Evolutionary conservation across 192 early-diverging fungal genomes (phyloP).

Genomic region (Backusella australiensis): DNA sequence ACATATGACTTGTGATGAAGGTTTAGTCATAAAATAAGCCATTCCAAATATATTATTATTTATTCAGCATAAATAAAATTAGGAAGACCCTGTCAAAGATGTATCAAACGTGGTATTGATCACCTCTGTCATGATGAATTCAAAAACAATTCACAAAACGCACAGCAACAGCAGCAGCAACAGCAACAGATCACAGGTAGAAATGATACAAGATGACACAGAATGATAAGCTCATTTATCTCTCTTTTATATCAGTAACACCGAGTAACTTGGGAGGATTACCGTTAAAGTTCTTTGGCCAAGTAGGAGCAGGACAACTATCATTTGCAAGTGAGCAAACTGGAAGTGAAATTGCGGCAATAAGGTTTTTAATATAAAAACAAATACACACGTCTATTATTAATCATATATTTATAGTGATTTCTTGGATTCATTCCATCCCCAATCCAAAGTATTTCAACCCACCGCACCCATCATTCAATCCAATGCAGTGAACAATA

Average conservation of each 20-base stretch:
- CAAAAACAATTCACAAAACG: slow-evolving; percentile 36
- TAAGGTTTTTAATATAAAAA: slow-evolving; percentile 30
- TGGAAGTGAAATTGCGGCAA: slow-evolving; percentile 77
- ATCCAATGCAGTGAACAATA: slow-evolving; percentile 11
- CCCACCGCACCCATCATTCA: slow-evolving; percentile 19
- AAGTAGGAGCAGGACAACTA: slow-evolving; percentile 47
- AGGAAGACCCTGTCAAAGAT: slow-evolving; percentile 85
- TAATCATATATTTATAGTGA: slow-evolving; percentile 22
- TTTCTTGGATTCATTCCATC: slow-evolving; percentile 53
- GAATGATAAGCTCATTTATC: not conserved
- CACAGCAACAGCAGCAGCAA: not conserved
- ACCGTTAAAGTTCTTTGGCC: slow-evolving; percentile 36
- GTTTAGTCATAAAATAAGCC: slow-evolving; percentile 23
- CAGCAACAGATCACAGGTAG: slow-evolving; percentile 18
- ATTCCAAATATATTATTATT: not conserved
- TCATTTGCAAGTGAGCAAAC: slow-evolving; percentile 72
- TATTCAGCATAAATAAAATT: not conserved
- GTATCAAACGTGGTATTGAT: slow-evolving; percentile 90
- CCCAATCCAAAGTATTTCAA: slow-evolving; percentile 25
- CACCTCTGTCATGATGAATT: slow-evolving; percentile 89
- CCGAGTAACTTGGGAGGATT: slow-evolving; percentile 30
- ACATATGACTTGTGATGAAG: slow-evolving; percentile 95
- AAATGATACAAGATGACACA: not conserved
- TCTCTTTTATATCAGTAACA: slow-evolving; percentile 9
- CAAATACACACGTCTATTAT: not conserved